These are phyloP conservation scores for Fallopia convolvulus DNA, from an alignment of 148 eudicot genomes.

Conservation along the genomic window DNA sequence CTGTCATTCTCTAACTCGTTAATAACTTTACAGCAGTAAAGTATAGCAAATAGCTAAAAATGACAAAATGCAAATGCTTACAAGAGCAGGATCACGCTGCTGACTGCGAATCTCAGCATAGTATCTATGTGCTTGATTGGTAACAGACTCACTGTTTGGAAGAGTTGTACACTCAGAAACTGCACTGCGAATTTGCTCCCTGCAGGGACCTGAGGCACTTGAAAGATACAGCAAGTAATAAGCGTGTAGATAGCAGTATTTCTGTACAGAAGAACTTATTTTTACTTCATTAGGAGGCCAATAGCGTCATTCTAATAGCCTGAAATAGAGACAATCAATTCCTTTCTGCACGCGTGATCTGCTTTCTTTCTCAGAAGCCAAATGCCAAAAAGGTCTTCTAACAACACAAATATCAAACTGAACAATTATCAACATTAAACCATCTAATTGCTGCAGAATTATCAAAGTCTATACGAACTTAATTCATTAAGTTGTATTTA, in stretches of 20 bases:
- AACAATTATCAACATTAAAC: background rate
- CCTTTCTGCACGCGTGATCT: background rate
- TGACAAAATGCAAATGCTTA: slow-evolving; percentile 33
- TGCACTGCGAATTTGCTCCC: slow-evolving; percentile 34
- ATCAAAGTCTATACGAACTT: background rate
- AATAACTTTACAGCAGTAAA: slow-evolving; percentile 6
- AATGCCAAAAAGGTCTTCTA: background rate
- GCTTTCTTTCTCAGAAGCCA: background rate
- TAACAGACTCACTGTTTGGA: slow-evolving; percentile 26
- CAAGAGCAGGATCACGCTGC: slow-evolving; percentile 30
- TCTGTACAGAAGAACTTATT: background rate
- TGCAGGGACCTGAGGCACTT: slow-evolving; percentile 79
- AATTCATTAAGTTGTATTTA: background rate
- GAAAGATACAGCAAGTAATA: slow-evolving; percentile 38
- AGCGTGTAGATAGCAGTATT: slow-evolving; percentile 15
- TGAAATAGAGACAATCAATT: background rate
- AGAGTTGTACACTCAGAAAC: slow-evolving; percentile 28
- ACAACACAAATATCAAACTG: background rate
- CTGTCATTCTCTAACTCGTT: slow-evolving; percentile 31
- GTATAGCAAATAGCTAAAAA: background rate
- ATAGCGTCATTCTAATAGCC: background rate
- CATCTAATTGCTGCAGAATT: background rate
- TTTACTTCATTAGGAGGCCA: background rate
- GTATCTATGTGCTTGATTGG: slow-evolving; percentile 30
- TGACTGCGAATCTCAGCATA: slow-evolving; percentile 26